Percentiles rank a stretch among this genome's conserved stretches.
Evolutionary conservation across 345 rosid genomes (phyloP).

Genomic region (Aquilaria malaccensis): DNA sequence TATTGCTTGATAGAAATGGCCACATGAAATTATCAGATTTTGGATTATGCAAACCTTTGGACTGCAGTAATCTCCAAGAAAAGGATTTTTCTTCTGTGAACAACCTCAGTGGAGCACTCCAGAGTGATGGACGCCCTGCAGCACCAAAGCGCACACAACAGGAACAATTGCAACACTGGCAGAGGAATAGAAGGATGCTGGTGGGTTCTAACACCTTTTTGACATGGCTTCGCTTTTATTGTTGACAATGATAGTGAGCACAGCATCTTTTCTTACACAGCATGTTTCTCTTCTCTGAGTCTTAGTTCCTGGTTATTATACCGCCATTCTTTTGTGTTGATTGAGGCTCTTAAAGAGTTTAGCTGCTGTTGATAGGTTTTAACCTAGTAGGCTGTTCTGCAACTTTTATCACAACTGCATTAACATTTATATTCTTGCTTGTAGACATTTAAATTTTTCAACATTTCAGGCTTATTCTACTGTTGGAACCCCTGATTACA

Average conservation of each 20-base stretch:
- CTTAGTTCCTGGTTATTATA: neutral
- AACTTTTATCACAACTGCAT: neutral
- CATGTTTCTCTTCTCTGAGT: neutral
- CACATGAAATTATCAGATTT: constrained; percentile 97
- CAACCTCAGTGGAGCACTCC: constrained; percentile 61
- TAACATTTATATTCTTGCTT: constrained; percentile 9
- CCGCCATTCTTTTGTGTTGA: neutral
- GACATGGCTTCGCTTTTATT: constrained; percentile 5
- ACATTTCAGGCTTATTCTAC: constrained; percentile 87
- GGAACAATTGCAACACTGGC: constrained; percentile 93
- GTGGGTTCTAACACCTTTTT: constrained; percentile 36
- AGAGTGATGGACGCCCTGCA: constrained; percentile 73
- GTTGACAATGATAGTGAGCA: neutral
- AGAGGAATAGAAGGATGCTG: constrained; percentile 92
- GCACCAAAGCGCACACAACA: constrained; percentile 81
- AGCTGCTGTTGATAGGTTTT: neutral
- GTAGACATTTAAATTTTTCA: constrained; percentile 6
- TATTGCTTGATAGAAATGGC: constrained; percentile 88
- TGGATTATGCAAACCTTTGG: constrained; percentile 95
- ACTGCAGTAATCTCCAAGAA: constrained; percentile 91
- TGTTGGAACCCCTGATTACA: constrained; percentile 97
- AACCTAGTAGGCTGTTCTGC: neutral
- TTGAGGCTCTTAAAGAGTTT: neutral
- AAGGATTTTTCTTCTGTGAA: constrained; percentile 67
- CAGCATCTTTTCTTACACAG: neutral